Percentiles rank a stretch among this genome's conserved stretches.
Conservation (phyloP, 768 basidiomycete genomes). For the Macrolepiota dolichaula region DNA sequence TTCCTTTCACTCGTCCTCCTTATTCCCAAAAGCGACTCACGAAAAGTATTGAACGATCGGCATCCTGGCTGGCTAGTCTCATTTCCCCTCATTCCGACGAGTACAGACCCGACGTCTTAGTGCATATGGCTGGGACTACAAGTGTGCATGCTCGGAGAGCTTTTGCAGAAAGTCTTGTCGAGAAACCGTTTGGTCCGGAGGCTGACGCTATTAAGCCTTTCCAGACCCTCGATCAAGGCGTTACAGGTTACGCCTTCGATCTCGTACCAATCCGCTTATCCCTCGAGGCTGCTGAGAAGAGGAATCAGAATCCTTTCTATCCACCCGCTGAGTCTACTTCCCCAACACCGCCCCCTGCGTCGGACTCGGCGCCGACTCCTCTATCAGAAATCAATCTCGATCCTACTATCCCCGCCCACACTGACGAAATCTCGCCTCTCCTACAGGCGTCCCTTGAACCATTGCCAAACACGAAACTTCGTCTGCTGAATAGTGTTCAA, state of each 20-base stretch:
- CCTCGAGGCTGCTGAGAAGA: conserved; percentile 20
- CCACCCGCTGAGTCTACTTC: not conserved
- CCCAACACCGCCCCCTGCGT: not conserved
- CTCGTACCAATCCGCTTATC: conserved; percentile 45
- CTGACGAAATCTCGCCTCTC: conserved; percentile 32
- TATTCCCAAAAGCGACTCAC: conserved; percentile 76
- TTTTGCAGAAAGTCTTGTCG: conserved; percentile 57
- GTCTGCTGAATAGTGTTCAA: conserved; percentile 50
- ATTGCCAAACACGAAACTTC: conserved; percentile 55
- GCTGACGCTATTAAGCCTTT: conserved; percentile 48
- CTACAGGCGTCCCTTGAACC: conserved; percentile 56
- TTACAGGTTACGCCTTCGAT: conserved; percentile 71
- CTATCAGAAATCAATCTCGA: conserved; percentile 6
- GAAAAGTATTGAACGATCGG: conserved; percentile 71
- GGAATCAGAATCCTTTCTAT: not conserved
- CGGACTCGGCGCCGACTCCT: conserved; percentile 1
- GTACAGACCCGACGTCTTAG: conserved; percentile 36
- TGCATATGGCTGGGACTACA: conserved; percentile 67
- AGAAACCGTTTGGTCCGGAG: conserved; percentile 54
- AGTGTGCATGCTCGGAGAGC: conserved; percentile 54
- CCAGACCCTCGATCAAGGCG: conserved; percentile 60
- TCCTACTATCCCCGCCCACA: conserved; percentile 11
- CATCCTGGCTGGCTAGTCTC: conserved; percentile 58
- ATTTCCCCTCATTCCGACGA: conserved; percentile 26
- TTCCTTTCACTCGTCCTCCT: conserved; percentile 58